Evolutionary conservation across 1,139 yeast genomes (phyloP), one percentile per base, ranked within the genome.

Genomic region (Wickerhamomyces sp.): DNA sequence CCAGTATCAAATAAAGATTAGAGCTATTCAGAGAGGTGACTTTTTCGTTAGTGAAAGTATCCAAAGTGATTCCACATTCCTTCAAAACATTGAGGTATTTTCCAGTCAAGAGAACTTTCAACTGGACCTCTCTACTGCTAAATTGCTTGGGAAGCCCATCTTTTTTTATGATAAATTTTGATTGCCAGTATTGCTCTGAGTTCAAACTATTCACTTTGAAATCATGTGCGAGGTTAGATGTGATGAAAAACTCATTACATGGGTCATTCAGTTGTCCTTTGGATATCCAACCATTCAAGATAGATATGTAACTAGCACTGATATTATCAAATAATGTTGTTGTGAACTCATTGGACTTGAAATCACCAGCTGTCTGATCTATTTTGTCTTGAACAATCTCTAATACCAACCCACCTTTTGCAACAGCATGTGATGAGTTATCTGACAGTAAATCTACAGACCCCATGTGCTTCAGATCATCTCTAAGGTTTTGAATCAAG

Each of bases 101-200:
- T 1, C 99, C 99, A 0, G 97, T 89, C 43, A 81, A 71, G 29
- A 93, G 67, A 1, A 93, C 75, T 60, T 86, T 84, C 42, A 69
- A 70, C 55, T 84, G 87, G 1, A 81, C 63, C 2, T 74, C 78
- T n/a, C 69, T 69, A 43, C 70, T 66, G 9, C 71, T 64, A 44
- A 91, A 78, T 54, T 84, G 93, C 44, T 76, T 74, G 3, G 94
- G 80, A 26, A 90, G 60, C 0, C 94, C 95, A 57, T 87, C 95
- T 44, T 77, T 76, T 44, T 93, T 72, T 10, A 90, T 72, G 10
- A 88, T 77, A 61, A 78, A 93, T 47, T 89, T 78, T 49, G 88
- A 88, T 46, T 86, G 87, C 98, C 98, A 93, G 58, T 85, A 83
- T 49, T 84, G 81, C 54, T 90, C 96, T 48, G 81, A 73, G 52